These are phyloP conservation scores for Calvatia gigantea DNA, from an alignment of 768 basidiomycete genomes.

Conservation along the genomic window DNA sequence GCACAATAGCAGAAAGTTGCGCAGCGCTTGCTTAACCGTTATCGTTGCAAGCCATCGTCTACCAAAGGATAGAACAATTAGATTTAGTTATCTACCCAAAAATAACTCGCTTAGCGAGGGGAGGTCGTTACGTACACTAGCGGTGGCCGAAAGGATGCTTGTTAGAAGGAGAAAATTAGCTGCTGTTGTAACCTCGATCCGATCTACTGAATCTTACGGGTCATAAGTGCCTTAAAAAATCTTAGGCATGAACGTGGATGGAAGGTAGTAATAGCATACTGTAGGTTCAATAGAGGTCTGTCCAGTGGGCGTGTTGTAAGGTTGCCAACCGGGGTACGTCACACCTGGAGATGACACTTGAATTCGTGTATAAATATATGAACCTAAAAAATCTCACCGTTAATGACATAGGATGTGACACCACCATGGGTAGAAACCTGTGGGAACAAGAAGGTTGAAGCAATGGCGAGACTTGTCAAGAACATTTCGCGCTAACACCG, in stretches of 20 bases:
- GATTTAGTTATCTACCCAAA: neutral
- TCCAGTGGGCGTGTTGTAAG: constrained; percentile 28
- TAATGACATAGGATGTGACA: constrained; percentile 31
- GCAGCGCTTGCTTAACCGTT: constrained; percentile 26
- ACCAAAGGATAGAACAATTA: neutral
- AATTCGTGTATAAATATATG: neutral
- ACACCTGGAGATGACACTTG: constrained; percentile 18
- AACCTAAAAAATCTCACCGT: constrained; percentile 17
- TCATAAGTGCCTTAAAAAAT: constrained; percentile 24
- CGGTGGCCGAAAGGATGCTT: constrained; percentile 24
- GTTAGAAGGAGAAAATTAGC: neutral
- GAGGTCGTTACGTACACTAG: constrained; percentile 16
- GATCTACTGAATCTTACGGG: constrained; percentile 22
- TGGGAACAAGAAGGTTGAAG: constrained; percentile 26
- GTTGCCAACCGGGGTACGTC: constrained; percentile 30
- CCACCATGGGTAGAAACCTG: constrained; percentile 31
- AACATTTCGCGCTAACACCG: constrained; percentile 15
- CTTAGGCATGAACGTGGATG: neutral
- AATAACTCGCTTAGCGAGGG: neutral
- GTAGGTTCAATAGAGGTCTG: constrained; percentile 30
- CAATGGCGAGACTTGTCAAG: constrained; percentile 20
- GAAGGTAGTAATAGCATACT: constrained; percentile 3
- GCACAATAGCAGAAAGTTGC: constrained; percentile 30
- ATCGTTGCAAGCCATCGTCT: constrained; percentile 33
- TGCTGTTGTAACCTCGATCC: neutral